These are phyloP conservation scores for Actinidia chinensis DNA, from an alignment of 179 eudicot genomes.

Conservation along the genomic window DNA sequence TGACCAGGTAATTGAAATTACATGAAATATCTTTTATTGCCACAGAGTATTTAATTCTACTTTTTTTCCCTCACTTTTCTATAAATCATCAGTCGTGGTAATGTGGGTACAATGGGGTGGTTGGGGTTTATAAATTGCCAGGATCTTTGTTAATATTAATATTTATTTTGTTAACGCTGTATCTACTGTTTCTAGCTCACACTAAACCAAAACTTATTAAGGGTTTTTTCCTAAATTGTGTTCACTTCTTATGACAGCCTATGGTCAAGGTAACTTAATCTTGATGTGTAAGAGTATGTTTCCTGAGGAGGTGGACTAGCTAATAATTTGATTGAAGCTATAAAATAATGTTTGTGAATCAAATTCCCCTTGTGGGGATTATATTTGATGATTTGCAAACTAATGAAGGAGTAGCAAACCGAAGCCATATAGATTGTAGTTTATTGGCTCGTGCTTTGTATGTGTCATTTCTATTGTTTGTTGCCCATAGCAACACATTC, in stretches of 20 bases:
- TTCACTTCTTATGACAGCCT: conserved; percentile 94
- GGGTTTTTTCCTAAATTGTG: conserved; percentile 83
- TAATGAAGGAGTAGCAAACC: conserved; percentile 3
- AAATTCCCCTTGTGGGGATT: not conserved
- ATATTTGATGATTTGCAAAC: not conserved
- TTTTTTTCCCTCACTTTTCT: not conserved
- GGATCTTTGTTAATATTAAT: conserved; percentile 2
- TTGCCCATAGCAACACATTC: not conserved
- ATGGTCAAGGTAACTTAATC: conserved; percentile 65
- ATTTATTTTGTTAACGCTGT: not conserved
- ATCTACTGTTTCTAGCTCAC: not conserved
- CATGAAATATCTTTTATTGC: not conserved
- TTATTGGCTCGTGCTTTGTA: not conserved
- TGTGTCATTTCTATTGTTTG: not conserved
- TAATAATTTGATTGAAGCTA: not conserved
- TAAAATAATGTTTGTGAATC: not conserved
- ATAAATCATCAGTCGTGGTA: not conserved
- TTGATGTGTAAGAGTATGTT: not conserved
- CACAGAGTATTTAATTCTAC: not conserved
- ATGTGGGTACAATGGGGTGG: not conserved
- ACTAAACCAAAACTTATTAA: conserved; percentile 90
- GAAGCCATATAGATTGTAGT: not conserved
- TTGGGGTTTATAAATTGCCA: not conserved
- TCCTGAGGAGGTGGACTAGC: not conserved
- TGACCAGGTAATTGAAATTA: conserved; percentile 62